Evolutionary conservation across 2,329 filamentous ascomycete genomes (phyloP).

Genomic region (Colletotrichum echinochloae): DNA sequence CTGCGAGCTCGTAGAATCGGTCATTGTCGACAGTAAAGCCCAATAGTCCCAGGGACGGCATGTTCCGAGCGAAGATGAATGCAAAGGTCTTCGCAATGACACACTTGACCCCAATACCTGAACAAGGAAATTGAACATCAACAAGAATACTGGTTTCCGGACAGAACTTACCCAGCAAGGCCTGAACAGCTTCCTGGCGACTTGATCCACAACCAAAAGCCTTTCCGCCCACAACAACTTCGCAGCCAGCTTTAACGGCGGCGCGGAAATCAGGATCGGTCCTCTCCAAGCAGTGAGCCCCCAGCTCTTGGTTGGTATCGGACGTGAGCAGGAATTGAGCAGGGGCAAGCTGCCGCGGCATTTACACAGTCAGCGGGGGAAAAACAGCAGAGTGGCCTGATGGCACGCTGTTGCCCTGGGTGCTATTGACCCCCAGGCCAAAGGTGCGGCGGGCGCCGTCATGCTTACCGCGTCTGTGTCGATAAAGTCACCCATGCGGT

Average conservation of each 20-base stretch:
- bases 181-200: slow-evolving; percentile 57
- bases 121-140: neutral
- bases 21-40: slow-evolving; percentile 55
- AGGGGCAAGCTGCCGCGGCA: slow-evolving; percentile 51
- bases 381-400: no score
- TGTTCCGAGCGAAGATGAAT: slow-evolving; percentile 60
- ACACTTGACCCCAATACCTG: slow-evolving; percentile 51
- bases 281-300: slow-evolving; percentile 43
- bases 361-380: no score
- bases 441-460: slow-evolving; percentile 21
- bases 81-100: slow-evolving; percentile 59
- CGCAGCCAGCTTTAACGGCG: slow-evolving; percentile 41
- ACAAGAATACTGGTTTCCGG: neutral
- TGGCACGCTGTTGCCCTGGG: no score
- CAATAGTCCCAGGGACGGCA: slow-evolving; percentile 58
- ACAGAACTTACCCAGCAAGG: slow-evolving; percentile 47
- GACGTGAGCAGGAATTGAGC: slow-evolving; percentile 51
- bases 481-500: slow-evolving; percentile 41
- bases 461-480: slow-evolving; percentile 42
- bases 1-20: slow-evolving; percentile 52
- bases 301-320: slow-evolving; percentile 42
- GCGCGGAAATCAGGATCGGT: slow-evolving; percentile 40
- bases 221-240: slow-evolving; percentile 58
- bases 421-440: no score
- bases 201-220: slow-evolving; percentile 60